phyloP scores from a whole-genome alignment of 2,329 filamentous ascomycete species.

The Apiospora koreana region DNA sequence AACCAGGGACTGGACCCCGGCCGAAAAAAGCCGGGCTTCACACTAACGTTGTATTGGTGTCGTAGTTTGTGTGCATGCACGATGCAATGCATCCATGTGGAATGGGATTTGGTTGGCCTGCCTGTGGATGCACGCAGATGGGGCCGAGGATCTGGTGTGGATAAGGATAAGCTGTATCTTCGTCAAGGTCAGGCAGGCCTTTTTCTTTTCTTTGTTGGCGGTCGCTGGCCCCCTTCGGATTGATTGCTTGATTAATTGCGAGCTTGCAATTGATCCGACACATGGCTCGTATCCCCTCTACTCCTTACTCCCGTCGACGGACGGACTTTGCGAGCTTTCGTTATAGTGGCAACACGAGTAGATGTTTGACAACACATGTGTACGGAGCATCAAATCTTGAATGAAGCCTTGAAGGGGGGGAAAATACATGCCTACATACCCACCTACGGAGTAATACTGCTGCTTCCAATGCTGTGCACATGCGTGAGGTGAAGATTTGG shows the following conservation, averaged over 20 bases:
- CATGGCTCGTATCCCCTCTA: not conserved
- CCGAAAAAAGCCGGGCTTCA: not conserved
- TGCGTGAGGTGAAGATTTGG: not conserved
- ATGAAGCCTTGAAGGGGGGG: too few species aligned
- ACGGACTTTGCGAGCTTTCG: not conserved
- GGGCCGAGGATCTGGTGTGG: conserved; percentile 4
- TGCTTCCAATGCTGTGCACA: too few species aligned
- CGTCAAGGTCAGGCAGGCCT: not conserved
- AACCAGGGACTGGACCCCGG: conserved; percentile 6
- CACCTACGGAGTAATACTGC: not conserved
- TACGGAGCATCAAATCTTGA: too few species aligned
- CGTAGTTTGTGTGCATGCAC: conserved; percentile 4
- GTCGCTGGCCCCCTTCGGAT: not conserved
- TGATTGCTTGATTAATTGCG: not conserved
- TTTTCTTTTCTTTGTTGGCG: not conserved
- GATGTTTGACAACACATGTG: too few species aligned
- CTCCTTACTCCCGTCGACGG: not conserved
- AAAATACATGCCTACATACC: too few species aligned
- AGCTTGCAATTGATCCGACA: not conserved
- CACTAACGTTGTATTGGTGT: not conserved
- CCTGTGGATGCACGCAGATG: not conserved
- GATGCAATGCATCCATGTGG: conserved; percentile 1
- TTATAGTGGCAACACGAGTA: not conserved
- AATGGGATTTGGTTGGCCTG: not conserved
- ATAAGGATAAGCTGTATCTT: not conserved